These are phyloP conservation scores for Debaryomyces coudertii DNA, from an alignment of 1,139 yeast species.

Conservation along the genomic window DNA sequence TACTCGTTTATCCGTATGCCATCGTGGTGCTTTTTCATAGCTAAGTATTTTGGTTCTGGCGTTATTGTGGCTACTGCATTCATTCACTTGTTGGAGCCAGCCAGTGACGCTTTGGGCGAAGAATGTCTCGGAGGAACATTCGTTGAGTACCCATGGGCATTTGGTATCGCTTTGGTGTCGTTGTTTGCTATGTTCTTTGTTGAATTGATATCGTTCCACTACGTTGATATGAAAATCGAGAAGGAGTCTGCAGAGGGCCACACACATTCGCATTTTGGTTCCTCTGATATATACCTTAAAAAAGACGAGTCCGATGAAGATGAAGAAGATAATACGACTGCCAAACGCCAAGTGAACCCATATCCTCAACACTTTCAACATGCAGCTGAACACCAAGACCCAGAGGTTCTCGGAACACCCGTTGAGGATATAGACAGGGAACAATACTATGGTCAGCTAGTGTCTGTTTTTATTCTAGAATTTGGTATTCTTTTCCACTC, in stretches of 20 bases:
- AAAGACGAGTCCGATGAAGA: conserved; percentile 24
- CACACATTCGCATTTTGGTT: conserved; percentile 56
- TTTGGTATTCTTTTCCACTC: conserved; percentile 47
- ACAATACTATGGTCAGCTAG: conserved; percentile 48
- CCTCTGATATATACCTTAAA: conserved; percentile 33
- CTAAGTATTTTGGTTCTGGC: conserved; percentile 89
- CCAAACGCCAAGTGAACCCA: conserved; percentile 22
- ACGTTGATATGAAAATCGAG: conserved; percentile 42
- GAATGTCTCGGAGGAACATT: conserved; percentile 41
- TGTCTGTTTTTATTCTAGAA: conserved; percentile 33
- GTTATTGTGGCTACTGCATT: conserved; percentile 90
- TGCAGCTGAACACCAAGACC: conserved; percentile 56
- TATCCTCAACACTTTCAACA: conserved; percentile 53
- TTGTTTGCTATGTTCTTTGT: conserved; percentile 51
- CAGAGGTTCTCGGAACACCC: conserved; percentile 49
- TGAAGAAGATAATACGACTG: conserved; percentile 18
- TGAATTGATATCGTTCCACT: conserved; percentile 59
- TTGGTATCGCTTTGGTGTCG: conserved; percentile 43
- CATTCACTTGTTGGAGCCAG: conserved; percentile 82
- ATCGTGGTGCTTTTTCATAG: conserved; percentile 64
- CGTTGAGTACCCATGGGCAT: conserved; percentile 44
- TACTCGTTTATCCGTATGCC: conserved; percentile 59
- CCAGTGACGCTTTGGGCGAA: conserved; percentile 50
- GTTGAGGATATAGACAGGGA: conserved; percentile 38
- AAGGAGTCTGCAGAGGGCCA: conserved; percentile 29